These are phyloP conservation scores for Neofusicoccum sp. DNA, from an alignment of 2,329 filamentous ascomycete species.

Conservation along the genomic window DNA sequence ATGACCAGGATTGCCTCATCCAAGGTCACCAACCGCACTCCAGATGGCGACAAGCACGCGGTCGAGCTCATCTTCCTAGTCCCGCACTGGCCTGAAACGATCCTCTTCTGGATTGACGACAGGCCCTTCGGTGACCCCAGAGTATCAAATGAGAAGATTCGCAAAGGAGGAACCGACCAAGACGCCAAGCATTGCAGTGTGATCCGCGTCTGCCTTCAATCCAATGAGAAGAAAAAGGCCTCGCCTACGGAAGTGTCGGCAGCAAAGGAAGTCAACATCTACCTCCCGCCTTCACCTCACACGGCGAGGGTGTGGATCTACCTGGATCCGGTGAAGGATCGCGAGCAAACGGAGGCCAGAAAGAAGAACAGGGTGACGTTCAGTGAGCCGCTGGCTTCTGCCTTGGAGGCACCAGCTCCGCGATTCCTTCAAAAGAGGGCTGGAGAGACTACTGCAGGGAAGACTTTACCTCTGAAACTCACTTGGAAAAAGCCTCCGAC, in stretches of 20 bases:
- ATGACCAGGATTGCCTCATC: slow-evolving; percentile 10
- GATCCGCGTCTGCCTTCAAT: slow-evolving; percentile 5
- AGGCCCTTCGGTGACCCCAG: background rate
- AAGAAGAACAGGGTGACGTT: background rate
- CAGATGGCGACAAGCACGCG: background rate
- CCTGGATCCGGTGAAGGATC: background rate
- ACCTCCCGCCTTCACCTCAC: background rate
- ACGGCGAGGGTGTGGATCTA: slow-evolving; percentile 11
- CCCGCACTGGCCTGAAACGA: background rate
- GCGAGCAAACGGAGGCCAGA: background rate
- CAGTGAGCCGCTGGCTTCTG: background rate
- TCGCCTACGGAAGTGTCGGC: background rate
- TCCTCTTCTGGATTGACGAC: slow-evolving; percentile 15
- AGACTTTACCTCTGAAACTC: no score
- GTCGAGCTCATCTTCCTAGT: slow-evolving; percentile 15
- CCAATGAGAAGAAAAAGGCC: background rate
- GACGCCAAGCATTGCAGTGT: background rate
- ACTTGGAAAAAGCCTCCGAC: no score
- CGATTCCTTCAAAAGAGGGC: no score
- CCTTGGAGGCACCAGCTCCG: no score
- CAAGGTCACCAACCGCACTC: background rate
- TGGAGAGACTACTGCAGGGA: no score
- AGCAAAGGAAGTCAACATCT: background rate
- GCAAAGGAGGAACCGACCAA: background rate
- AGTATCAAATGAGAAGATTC: background rate